Evolutionary conservation across 768 basidiomycete species (phyloP), one percentile per base, ranked within the genome.

Genomic region (Heimioporus sp.): DNA sequence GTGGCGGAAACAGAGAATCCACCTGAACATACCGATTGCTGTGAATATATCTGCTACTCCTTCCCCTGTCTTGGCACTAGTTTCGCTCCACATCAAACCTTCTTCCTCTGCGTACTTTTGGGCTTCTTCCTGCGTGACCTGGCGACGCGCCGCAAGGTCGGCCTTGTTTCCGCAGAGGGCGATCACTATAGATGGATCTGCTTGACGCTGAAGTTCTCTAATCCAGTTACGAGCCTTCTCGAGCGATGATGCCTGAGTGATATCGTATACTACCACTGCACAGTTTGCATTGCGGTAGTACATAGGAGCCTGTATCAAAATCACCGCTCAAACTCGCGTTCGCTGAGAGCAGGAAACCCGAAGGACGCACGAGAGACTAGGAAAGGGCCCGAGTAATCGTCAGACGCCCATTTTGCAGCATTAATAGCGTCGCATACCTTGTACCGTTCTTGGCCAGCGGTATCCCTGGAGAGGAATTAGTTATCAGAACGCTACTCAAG

Each of bases 161-260:
- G 85, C 73, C 74, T 98, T 98, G 80, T 98, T 98, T 43, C 96
- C 96, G 53, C 93, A 96, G 34, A 98, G 84, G 37, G 92, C 90
- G 68, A 98, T 96, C 62, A 96, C 83, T 76, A 97, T 98, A 40
- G 87, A 90, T 8, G 96, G 95, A 68, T 98, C 96, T 51, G 95
- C 96, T 73, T 98, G 95, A 49, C 95, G 92, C 66, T 97, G 94
- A 3, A 98, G 83, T 70, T 98, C 95, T 46, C 90, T 81, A 66
- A 98, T 95, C 96, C 96, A 98, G 57, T 86, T 86, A 60, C 89
- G 87, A 28, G 96, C 96, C 73, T 96, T 97, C 75, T 96, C 92
- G 56, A 96, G 82, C 2, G 95, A 96, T 20, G 92, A 79, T 9
- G 87, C 67, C 66, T 92, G 89, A 38, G 97, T 98, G 69, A 99